Conservation (phyloP, 164 flowering plant genomes). For the Saururus chinensis region DNA sequence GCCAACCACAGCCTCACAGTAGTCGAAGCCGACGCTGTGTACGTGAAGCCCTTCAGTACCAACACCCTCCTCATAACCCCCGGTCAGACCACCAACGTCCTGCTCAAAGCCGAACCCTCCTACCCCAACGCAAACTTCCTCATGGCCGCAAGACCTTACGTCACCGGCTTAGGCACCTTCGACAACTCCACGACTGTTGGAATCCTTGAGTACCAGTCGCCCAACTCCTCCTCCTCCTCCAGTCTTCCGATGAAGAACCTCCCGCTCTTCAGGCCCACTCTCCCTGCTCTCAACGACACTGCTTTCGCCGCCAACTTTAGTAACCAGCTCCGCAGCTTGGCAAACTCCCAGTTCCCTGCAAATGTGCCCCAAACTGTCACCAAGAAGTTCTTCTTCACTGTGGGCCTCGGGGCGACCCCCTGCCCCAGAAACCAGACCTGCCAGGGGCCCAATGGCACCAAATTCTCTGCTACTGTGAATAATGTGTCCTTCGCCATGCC, state of each 20-base stretch:
- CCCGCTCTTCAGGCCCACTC: conserved; percentile 15
- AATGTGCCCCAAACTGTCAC: conserved; percentile 19
- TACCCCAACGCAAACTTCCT: conserved; percentile 35
- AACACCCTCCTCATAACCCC: conserved; percentile 31
- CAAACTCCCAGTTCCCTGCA: conserved; percentile 15
- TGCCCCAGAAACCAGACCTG: conserved; percentile 30
- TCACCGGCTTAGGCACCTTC: conserved; percentile 30
- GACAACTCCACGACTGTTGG: conserved; percentile 45
- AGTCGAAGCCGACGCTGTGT: conserved; percentile 46
- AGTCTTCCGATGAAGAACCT: conserved; percentile 2
- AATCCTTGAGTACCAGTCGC: conserved; percentile 19
- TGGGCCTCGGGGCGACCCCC: conserved; percentile 22
- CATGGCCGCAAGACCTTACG: conserved; percentile 45
- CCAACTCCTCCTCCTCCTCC: neutral
- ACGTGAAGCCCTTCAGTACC: conserved; percentile 38
- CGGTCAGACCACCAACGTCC: conserved; percentile 56
- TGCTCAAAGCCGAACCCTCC: conserved; percentile 30
- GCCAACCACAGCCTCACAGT: conserved; percentile 48
- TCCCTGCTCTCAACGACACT: conserved; percentile 20
- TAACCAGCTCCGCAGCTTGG: conserved; percentile 17
- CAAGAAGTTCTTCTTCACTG: conserved; percentile 21
- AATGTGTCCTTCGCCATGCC: conserved; percentile 39
- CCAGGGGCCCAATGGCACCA: conserved; percentile 43
- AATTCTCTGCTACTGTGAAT: conserved; percentile 35
- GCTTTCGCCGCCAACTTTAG: conserved; percentile 10